phyloP scores from a whole-genome alignment of 345 rosid species.

The Luvunga scandens region DNA sequence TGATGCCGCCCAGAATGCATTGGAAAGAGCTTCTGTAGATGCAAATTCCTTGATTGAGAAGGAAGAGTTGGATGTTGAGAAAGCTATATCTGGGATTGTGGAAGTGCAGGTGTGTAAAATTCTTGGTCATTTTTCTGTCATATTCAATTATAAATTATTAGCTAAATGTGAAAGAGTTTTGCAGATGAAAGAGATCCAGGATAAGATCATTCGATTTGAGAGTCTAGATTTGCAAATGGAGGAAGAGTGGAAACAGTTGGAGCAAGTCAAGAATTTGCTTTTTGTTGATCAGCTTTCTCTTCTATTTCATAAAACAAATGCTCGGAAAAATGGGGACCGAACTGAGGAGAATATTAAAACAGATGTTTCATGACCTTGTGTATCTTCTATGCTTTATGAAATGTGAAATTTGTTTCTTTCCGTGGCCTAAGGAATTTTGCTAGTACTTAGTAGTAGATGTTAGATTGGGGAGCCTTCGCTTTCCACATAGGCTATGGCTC shows the following conservation, averaged over 20 bases:
- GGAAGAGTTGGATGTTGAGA: slow-evolving; percentile 68
- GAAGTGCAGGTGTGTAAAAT: slow-evolving; percentile 60
- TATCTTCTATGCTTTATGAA: neutral
- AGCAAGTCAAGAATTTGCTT: slow-evolving; percentile 67
- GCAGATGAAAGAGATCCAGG: slow-evolving; percentile 79
- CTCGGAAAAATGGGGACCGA: slow-evolving; percentile 33
- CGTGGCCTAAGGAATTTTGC: too few species aligned
- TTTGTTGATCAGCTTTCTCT: slow-evolving; percentile 75
- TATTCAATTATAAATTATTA: neutral
- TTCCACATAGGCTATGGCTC: neutral
- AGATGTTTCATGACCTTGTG: neutral
- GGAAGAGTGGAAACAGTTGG: slow-evolving; percentile 77
- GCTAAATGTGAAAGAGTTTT: neutral
- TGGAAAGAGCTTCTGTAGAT: slow-evolving; percentile 36
- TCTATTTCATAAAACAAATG: slow-evolving; percentile 43
- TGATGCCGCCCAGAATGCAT: slow-evolving; percentile 27
- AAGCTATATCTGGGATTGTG: slow-evolving; percentile 45
- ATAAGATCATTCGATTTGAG: slow-evolving; percentile 65
- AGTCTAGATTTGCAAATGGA: slow-evolving; percentile 79
- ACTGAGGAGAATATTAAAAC: slow-evolving; percentile 36
- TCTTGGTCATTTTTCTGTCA: neutral
- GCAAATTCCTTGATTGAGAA: slow-evolving; percentile 56
- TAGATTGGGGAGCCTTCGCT: neutral
- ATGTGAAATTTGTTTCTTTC: neutral
- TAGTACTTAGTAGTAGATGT: neutral